Base-by-base conservation (phyloP, 371 early-diverging fungal species). In the Zychaea mexicana region DNA sequence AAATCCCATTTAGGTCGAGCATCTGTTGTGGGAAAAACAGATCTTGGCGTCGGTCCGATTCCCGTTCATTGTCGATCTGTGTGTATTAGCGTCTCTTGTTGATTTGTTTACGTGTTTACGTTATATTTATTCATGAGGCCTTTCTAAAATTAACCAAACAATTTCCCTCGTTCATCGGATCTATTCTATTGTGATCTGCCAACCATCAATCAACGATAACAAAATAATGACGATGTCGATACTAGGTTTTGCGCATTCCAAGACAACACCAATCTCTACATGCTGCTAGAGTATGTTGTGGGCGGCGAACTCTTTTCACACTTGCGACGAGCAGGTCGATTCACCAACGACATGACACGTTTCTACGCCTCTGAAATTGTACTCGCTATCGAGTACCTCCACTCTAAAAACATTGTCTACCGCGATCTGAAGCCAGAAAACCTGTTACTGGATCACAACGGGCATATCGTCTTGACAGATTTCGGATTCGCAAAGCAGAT, bases 401-500 rank as follows among this genome's bases (percentile, higher is more conserved):
- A 99, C 81, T 82, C 83, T 52, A 85, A 91, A 65, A 90, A 96
- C 69, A 94, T 97, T 49, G 92, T 98, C 62, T 98, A 98, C 81
- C 88, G 98, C 26, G 98, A 98, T 78, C 74, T 98, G 47, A 96
- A 97, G 71, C 98, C 98, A 15, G 97, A 98, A 65, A 96, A 97
- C 69, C 72, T 96, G 38, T 78, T 99, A 46, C 77, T 99, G 52
- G 97, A 95, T 65, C 78, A 85, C 10, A 67, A 84, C 39, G 99
- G 99, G 2, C 96, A 99, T 73, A 89, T 99, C 65, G 97, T 97
- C 76, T 92, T 99, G 46, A 95, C 99, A 4, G 99, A 99, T 80
- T 99, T 99, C 86, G 99, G 99, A 2, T 99, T 99, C 86, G 97
- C 99, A 36, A 98, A 98, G 71, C 77, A 82, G 27, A 87, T 93